These are phyloP conservation scores for Acacia melanoxylon DNA, from an alignment of 306 rosid species.

Conservation along the genomic window DNA sequence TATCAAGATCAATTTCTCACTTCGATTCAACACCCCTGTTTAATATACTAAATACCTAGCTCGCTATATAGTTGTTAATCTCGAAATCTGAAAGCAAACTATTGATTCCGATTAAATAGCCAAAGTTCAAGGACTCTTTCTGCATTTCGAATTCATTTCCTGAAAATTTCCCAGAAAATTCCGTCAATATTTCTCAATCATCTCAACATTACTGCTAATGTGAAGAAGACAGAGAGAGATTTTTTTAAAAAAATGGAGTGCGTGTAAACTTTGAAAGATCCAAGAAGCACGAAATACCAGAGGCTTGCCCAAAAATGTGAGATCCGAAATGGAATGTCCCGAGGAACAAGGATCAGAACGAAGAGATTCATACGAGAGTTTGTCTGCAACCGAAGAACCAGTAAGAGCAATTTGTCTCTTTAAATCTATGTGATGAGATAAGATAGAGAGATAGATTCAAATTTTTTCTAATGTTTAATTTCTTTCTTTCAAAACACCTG, in stretches of 20 bases:
- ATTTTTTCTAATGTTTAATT: background rate
- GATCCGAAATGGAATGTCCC: slow-evolving; percentile 31
- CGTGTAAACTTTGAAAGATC: slow-evolving; percentile 17
- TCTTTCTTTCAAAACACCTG: background rate
- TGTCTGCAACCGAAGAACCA: background rate
- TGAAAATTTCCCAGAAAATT: background rate
- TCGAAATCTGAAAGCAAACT: background rate
- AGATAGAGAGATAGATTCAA: background rate
- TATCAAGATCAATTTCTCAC: background rate
- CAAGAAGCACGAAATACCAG: slow-evolving; percentile 16
- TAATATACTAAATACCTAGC: background rate
- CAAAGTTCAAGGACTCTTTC: background rate
- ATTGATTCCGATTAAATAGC: background rate
- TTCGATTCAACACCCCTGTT: background rate
- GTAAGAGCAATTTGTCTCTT: background rate
- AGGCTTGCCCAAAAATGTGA: slow-evolving; percentile 33
- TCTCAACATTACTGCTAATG: background rate
- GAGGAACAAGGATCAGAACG: background rate
- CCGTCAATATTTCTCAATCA: background rate
- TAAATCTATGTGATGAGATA: background rate
- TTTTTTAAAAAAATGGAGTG: background rate
- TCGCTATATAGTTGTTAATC: background rate
- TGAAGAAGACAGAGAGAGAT: background rate
- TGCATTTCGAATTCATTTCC: background rate
- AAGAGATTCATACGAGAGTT: background rate